Evolutionary conservation across 2,329 filamentous ascomycete genomes (phyloP).

Genomic region (Curvularia sp.): DNA sequence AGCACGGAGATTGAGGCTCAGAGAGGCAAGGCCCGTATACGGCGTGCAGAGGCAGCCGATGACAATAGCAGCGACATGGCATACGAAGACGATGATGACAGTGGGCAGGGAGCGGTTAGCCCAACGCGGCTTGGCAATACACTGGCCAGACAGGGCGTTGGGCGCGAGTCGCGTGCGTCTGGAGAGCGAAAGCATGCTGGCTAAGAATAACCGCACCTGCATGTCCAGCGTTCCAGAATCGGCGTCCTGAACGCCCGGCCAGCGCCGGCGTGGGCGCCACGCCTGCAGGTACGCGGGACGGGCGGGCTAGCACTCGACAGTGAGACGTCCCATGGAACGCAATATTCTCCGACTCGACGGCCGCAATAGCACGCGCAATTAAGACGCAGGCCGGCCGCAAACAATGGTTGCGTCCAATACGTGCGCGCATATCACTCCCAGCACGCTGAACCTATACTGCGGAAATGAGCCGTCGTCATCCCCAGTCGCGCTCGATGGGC

Average conservation of each 20-base stretch:
- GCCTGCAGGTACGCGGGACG: constrained; percentile 14
- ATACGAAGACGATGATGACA: background rate
- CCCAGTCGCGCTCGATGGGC: background rate
- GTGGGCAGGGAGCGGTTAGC: background rate
- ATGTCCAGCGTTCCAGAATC: constrained; percentile 19
- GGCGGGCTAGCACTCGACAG: constrained; percentile 2
- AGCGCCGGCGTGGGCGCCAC: constrained; percentile 11
- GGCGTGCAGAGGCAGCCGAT: background rate
- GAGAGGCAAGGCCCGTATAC: background rate
- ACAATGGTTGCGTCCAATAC: background rate
- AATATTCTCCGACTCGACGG: constrained; percentile 5
- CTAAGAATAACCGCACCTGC: constrained; percentile 16
- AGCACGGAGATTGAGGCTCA: background rate
- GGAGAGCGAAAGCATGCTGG: background rate
- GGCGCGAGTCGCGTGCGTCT: constrained; percentile 1
- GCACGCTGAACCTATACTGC: no score
- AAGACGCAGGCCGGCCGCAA: background rate
- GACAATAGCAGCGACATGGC: background rate
- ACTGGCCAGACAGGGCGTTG: background rate
- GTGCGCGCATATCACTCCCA: background rate
- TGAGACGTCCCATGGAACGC: constrained; percentile 8
- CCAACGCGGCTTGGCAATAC: constrained; percentile 1
- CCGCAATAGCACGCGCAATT: no score
- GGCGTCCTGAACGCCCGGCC: constrained; percentile 2
- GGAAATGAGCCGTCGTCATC: constrained; percentile 9